Evolutionary conservation across 2,329 filamentous ascomycete species (phyloP).

Genomic region (Curvularia verruculosa): DNA sequence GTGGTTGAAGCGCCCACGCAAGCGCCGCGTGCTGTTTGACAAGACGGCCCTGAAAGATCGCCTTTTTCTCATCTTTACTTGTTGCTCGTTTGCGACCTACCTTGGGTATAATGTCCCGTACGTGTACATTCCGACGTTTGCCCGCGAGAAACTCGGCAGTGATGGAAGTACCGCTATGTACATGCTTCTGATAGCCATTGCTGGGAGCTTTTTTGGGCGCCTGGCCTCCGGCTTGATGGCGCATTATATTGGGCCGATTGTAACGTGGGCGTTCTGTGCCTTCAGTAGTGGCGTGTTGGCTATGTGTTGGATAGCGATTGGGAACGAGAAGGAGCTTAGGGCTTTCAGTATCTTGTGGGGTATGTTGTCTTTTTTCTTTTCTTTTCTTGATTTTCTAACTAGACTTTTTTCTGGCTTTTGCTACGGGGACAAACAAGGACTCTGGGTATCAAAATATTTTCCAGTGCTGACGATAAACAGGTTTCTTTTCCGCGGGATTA

Average conservation of each 20-base stretch:
- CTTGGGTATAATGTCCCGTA: conserved; percentile 49
- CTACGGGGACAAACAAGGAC: too few relatives aligned
- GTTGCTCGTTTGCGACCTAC: conserved; percentile 43
- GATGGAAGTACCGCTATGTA: conserved; percentile 40
- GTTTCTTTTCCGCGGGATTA: conserved; percentile 47
- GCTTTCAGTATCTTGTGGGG: conserved; percentile 48
- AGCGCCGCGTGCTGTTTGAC: conserved; percentile 44
- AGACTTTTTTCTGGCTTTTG: not conserved
- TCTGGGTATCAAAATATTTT: too few relatives aligned
- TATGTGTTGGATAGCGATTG: conserved; percentile 43
- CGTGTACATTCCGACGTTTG: conserved; percentile 48
- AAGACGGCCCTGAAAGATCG: conserved; percentile 40
- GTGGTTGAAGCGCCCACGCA: conserved; percentile 35
- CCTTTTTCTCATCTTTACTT: conserved; percentile 46
- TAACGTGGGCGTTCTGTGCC: conserved; percentile 44
- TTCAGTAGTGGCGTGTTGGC: conserved; percentile 36
- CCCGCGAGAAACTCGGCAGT: conserved; percentile 38
- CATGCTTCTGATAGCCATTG: conserved; percentile 42
- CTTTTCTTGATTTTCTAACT: not conserved
- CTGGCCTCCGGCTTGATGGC: conserved; percentile 38
- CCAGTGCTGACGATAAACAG: conserved; percentile 19
- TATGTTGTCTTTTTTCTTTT: conserved; percentile 18
- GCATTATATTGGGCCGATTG: conserved; percentile 41
- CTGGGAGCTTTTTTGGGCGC: conserved; percentile 46
- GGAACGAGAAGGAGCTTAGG: conserved; percentile 36